Conservation (phyloP, 2,329 filamentous ascomycete species). For the Didymellaceae sp. region DNA sequence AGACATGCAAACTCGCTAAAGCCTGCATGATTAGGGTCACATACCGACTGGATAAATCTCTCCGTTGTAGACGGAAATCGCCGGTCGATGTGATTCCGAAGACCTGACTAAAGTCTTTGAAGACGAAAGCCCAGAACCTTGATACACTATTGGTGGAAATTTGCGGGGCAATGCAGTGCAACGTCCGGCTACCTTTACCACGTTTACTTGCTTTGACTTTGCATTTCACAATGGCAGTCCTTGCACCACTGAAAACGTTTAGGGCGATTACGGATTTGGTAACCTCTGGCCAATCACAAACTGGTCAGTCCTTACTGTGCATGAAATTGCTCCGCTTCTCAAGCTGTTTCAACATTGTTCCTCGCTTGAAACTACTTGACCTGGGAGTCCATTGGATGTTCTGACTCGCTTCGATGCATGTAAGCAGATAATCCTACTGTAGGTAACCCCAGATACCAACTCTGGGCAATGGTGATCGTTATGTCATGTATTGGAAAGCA, state of each 20-base stretch:
- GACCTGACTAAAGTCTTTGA: constrained; percentile 1
- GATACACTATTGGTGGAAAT: background rate
- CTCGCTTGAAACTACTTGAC: constrained; percentile 19
- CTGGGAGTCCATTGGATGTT: constrained; percentile 15
- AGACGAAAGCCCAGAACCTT: background rate
- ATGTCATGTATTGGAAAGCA: background rate
- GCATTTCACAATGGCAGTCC: no score
- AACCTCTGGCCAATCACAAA: constrained; percentile 23
- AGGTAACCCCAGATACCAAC: background rate
- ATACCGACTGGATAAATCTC: no score
- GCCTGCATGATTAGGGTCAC: constrained; percentile 2
- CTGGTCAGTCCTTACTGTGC: no score
- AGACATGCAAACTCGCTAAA: background rate
- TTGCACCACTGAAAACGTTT: no score
- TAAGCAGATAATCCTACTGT: constrained; percentile 21
- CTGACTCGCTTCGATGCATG: constrained; percentile 20
- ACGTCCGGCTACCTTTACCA: background rate
- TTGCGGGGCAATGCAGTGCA: background rate
- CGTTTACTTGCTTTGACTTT: background rate
- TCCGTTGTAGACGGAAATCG: background rate
- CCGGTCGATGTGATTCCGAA: constrained; percentile 7
- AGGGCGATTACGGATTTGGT: constrained; percentile 26
- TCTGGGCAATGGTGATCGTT: background rate
- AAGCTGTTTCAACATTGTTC: background rate
- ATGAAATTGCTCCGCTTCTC: background rate